phyloP scores from a whole-genome alignment of 306 rosid genomes.

The apple (Malus domestica) region DNA sequence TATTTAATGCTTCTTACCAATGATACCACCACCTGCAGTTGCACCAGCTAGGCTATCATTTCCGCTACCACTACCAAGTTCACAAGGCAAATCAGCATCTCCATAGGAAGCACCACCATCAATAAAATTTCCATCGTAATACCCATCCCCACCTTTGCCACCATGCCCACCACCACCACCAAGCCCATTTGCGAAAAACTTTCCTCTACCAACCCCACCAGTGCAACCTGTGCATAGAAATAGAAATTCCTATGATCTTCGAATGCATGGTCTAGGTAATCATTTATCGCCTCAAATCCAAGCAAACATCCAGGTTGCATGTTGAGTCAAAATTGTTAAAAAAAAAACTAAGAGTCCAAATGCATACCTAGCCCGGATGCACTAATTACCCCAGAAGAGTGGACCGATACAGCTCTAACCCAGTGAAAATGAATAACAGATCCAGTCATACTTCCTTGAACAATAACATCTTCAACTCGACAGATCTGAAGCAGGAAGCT shows the following conservation, averaged over 20 bases:
- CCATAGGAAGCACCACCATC: slow-evolving; percentile 84
- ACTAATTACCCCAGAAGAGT: slow-evolving; percentile 54
- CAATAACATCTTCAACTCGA: slow-evolving; percentile 73
- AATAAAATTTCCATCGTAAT: slow-evolving; percentile 60
- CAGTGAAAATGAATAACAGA: slow-evolving; percentile 90
- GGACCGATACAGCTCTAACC: slow-evolving; percentile 59
- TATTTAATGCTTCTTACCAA: slow-evolving; percentile 36
- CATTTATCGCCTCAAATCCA: not conserved
- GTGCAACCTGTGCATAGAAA: slow-evolving; percentile 63
- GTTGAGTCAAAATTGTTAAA: not conserved
- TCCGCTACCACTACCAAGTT: slow-evolving; percentile 99
- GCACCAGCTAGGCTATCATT: slow-evolving; percentile 74
- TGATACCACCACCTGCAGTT: slow-evolving; percentile 91
- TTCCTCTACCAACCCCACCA: slow-evolving; percentile 81
- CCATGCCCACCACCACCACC: slow-evolving; percentile 97
- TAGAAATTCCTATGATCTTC: not conserved
- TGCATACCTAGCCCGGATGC: slow-evolving; percentile 82
- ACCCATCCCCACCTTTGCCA: slow-evolving; percentile 94
- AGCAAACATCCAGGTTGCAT: not conserved
- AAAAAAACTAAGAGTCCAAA: slow-evolving; percentile 1
- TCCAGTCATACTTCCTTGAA: slow-evolving; percentile 76
- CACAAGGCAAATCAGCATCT: slow-evolving; percentile 83
- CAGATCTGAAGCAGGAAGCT: slow-evolving; percentile 63
- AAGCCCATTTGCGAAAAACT: slow-evolving; percentile 55
- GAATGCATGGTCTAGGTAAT: not conserved